Evolutionary conservation across 2,329 filamentous ascomycete species (phyloP).

Genomic region (Macrophomina pseudophaseolina): DNA sequence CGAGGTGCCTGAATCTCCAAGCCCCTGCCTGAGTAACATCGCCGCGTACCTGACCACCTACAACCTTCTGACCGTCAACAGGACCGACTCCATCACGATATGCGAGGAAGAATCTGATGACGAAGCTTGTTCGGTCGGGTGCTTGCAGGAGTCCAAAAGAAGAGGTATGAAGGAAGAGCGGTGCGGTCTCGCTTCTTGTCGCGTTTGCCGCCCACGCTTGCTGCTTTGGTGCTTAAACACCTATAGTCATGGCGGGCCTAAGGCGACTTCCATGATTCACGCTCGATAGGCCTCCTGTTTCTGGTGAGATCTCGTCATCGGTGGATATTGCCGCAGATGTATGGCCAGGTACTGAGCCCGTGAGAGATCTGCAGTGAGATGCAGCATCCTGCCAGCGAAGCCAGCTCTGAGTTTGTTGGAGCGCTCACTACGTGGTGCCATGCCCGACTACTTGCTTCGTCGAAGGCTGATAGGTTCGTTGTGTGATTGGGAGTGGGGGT

Average conservation of each 20-base stretch:
- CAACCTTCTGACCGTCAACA: background rate
- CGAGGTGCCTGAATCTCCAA: too few relatives aligned
- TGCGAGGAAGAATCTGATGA: background rate
- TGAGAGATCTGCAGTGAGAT: too few relatives aligned
- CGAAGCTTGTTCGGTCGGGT: background rate
- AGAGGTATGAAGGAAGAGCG: background rate
- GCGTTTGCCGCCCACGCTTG: background rate
- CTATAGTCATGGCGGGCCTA: constrained; percentile 1
- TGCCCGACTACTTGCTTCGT: too few relatives aligned
- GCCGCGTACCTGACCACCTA: background rate
- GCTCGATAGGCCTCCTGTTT: background rate
- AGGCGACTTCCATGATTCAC: background rate
- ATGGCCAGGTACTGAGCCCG: background rate
- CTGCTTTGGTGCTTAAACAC: background rate
- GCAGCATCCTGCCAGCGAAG: too few relatives aligned
- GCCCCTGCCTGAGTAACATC: background rate
- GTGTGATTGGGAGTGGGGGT: too few relatives aligned
- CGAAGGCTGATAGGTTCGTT: too few relatives aligned
- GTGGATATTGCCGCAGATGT: background rate
- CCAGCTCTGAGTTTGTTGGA: too few relatives aligned
- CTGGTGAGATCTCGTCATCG: background rate
- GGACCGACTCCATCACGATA: background rate
- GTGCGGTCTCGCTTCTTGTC: background rate
- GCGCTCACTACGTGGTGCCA: too few relatives aligned
- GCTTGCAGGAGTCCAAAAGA: background rate